Base-by-base conservation (phyloP, 768 basidiomycete species). In the Crucibulum laeve region DNA sequence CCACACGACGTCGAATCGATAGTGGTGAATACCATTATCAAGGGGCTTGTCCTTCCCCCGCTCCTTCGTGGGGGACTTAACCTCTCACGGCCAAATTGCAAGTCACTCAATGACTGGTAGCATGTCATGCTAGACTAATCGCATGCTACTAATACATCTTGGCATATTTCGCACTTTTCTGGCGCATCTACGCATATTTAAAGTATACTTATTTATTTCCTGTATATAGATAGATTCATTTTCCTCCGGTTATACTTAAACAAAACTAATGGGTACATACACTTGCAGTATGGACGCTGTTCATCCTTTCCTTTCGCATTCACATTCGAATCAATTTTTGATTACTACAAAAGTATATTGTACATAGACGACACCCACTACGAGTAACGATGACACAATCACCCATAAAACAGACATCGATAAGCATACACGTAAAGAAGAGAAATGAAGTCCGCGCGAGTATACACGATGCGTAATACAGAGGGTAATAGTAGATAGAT, bases 11-110 rank as follows among this genome's bases (percentile, higher is more conserved):
- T 93, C 38, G 82, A 86, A 46, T 78, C 84, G 4, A 83, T 94
- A 43, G 91, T 93, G 37, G 76, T 82, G 51, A 85, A 91, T 53
- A 99, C 95, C 14, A 82, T 99, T 49, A 73, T 93, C 44, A 72
- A 77, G 15, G 95, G 95, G 2, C 76, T 83, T 55, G 76, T 99
- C 40, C 73, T 98, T 13, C 87, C 92, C 0, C 78, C 86, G 11
- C 74, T 98, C 14, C 72, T 98, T 35, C 80, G 95, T 10, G 91
- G 89, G 3, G 95, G 92, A 0, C 62, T 92, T 43, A 88, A 94
- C 55, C 74, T 97, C 48, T 69, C 74, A 18, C 67, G 77, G 40
- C 84, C 85, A n/a, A 79, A 81, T 19, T 81, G 79, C 58, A 73
- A 75, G 49, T 71, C 74, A 30, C 67, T 91, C 7, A 70, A 84